Base-by-base conservation (phyloP, 805 yeast genomes). In the Metschnikowia arizonensis region DNA sequence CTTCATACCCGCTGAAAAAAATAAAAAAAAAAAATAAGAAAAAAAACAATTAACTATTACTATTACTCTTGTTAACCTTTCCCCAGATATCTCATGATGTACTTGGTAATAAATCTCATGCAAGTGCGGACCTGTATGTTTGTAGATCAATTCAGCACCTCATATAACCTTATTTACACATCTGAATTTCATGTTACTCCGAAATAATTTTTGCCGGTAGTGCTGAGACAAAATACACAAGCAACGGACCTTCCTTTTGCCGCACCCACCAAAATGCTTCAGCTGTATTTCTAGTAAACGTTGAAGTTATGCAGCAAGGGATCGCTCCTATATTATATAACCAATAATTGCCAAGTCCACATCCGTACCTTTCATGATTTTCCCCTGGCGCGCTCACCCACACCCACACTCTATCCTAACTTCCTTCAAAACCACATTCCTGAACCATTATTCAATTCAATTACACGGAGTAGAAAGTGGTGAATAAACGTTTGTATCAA, bases 341-440 rank as follows among this genome's bases (percentile, higher is more conserved):
- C 24, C 24, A 21, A 14, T 19, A 37, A 37, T 26, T 31, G 40
- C 31, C 40, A 37, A 19, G 24, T 15, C 12, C 47, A 24, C 38
- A 42, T 38, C 47, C 47, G 50, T 43, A 40, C 50, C 34, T 35
- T 43, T 17, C 21, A 17, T 11, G 29, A 31, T 18, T 35, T 25
- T 29, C 45, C 40, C 38, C 36, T 29, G 34, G 40, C 43, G 42
- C 49, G 43, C 51, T 25, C 47, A 29, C 33, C 34, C 45, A 30
- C 32, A 46, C 42, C 31, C 45, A 29, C 31, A 45, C 44, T 21
- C 40, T 24, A 36, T 17, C 32, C 14, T 28, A 28, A 18, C 31
- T 15, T 21, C 33, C 32, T 29, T 11, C 33, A n/a, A 11, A 18
- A n/a, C 18, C 29, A 10, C 33, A 26, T 12, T 26, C 21, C 24